Evolutionary conservation across 768 basidiomycete species (phyloP), one percentile per base, ranked within the genome.

Genomic region (Lactifluus hygrophoroides): DNA sequence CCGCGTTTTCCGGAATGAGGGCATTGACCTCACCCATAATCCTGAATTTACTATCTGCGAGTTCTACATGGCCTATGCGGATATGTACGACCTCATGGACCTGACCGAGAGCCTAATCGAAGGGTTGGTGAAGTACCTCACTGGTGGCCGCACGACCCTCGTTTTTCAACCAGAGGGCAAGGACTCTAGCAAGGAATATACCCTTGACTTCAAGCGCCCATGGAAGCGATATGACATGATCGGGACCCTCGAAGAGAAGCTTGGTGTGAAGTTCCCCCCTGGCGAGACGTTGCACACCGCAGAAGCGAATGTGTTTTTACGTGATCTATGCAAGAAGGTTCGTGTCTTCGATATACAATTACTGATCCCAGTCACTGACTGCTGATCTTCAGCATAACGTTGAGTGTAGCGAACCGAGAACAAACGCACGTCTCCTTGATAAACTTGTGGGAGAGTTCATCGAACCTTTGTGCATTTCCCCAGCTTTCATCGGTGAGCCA

Each of bases 141-240:
- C 84, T 0, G 82, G 84, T 40, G 93, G 92, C 19, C 80, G 79
- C 66, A 92, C 90, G 43, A 85, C 81, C 67, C 68, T 98, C 60
- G 78, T 74, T 32, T 98, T 84, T 76, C 92, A 97, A 69, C 96
- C 96, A 2, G 92, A 98, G 67, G 94, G 94, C 44, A 91, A 93
- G 78, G 91, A 85, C 2, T 43, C 42, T 67, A 82, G 83, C 50
- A 80, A 83, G 77, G 64, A 82, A 77, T 77, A 88, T 64, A 79
- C 82, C 57, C 80, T 98, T 57, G 87, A 99, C 64, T 99, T 97
- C 75, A 72, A 83, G 77, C 77, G 87, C 46, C 95, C 96, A 13
- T 99, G 96, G 96, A 96, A 95, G 86, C 77, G 91, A 61, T 94
- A 94, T 71, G 92, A 98, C 72, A 99, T 99, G 96, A 97, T 98